Evolutionary conservation across 2,329 filamentous ascomycete genomes (phyloP).

Genomic region (Escovopsis sp.): DNA sequence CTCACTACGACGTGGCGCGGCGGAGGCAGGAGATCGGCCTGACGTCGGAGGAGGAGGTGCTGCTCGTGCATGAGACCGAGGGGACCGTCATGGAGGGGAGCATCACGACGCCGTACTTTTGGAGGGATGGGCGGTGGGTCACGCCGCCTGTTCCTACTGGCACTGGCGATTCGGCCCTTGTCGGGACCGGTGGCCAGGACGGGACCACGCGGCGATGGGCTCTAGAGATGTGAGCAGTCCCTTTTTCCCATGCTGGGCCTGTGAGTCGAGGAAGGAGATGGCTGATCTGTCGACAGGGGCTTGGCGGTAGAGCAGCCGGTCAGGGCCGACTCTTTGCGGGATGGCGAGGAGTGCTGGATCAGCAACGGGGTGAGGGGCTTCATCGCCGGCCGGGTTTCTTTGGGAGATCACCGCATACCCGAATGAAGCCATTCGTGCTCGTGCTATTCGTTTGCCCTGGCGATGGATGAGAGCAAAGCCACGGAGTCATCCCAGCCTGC

Average conservation of each 20-base stretch:
- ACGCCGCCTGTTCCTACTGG: conserved; percentile 64
- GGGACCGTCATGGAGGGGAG: conserved; percentile 72
- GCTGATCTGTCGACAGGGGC: conserved; percentile 19
- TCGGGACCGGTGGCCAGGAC: conserved; percentile 59
- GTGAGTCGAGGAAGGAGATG: no score
- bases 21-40: conserved; percentile 38
- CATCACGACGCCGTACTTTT: conserved; percentile 70
- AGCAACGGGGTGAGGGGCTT: conserved; percentile 83
- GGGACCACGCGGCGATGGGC: conserved; percentile 76
- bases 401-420: conserved; percentile 7
- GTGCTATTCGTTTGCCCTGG: background rate
- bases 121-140: conserved; percentile 56
- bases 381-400: conserved; percentile 29
- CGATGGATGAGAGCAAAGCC: no score
- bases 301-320: conserved; percentile 54
- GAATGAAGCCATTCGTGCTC: no score
- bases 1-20: conserved; percentile 57
- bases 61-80: conserved; percentile 48
- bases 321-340: conserved; percentile 38
- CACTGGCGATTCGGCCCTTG: conserved; percentile 15
- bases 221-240: conserved; percentile 46
- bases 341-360: conserved; percentile 72
- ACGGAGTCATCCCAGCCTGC: no score
- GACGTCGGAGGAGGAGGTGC: conserved; percentile 49
- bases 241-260: no score